Conservation (phyloP, 2,329 filamentous ascomycete genomes). For the Clonostachys chloroleuca region DNA sequence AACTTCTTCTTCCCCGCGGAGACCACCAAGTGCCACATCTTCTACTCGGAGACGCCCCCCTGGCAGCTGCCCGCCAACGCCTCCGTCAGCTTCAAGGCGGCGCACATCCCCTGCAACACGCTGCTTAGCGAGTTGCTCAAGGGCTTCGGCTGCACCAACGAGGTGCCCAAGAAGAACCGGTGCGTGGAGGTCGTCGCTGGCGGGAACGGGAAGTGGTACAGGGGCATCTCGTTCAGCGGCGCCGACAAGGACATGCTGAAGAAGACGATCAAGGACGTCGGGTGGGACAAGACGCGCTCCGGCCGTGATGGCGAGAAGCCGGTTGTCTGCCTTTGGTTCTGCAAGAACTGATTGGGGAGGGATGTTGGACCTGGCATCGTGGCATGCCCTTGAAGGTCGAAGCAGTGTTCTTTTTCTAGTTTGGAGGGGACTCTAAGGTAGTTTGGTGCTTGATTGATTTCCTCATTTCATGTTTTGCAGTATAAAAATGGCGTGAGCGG, state of each 20-base stretch:
- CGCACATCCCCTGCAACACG: conserved; percentile 47
- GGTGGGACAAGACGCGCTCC: conserved; percentile 50
- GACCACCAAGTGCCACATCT: conserved; percentile 56
- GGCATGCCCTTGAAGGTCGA: no score
- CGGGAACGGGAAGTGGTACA: conserved; percentile 55
- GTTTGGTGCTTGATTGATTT: no score
- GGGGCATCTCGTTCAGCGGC: conserved; percentile 45
- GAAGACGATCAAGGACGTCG: conserved; percentile 48
- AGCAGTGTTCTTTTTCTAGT: no score
- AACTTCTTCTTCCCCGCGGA: conserved; percentile 56
- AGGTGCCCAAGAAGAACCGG: conserved; percentile 44
- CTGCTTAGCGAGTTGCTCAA: conserved; percentile 52
- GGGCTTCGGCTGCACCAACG: conserved; percentile 53
- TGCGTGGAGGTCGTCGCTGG: conserved; percentile 52
- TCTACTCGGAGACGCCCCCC: conserved; percentile 44
- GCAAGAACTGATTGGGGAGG: conserved; percentile 34
- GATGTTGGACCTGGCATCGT: no score
- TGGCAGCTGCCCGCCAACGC: conserved; percentile 44
- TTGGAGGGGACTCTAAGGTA: no score
- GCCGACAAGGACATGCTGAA: conserved; percentile 41
- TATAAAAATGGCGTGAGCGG: no score
- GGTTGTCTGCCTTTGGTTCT: conserved; percentile 57
- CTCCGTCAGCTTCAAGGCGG: conserved; percentile 39
- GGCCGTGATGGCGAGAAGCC: conserved; percentile 43
- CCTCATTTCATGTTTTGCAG: no score